These are phyloP conservation scores for Aureobasidium zeae DNA, from an alignment of 2,329 filamentous ascomycete species.

Conservation along the genomic window DNA sequence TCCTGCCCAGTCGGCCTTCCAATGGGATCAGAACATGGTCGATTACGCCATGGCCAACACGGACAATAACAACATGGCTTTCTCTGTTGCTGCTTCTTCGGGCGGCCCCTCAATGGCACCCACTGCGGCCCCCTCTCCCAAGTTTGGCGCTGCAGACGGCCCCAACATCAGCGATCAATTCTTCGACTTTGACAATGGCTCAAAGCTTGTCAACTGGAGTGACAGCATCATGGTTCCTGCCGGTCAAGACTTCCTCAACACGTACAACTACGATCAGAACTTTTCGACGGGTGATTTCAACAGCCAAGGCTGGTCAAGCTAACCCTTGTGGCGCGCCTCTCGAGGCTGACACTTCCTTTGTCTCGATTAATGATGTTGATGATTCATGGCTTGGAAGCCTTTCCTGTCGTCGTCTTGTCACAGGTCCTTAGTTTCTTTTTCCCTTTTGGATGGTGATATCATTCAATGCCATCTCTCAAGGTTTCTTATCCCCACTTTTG, in stretches of 20 bases:
- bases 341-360: background rate
- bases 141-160: conserved; percentile 19
- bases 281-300: conserved; percentile 23
- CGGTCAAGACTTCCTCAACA: conserved; percentile 23
- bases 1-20: conserved; percentile 9
- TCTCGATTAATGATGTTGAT: conserved; percentile 13
- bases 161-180: conserved; percentile 20
- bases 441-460: background rate
- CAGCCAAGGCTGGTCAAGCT: conserved; percentile 17
- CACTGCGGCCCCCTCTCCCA: conserved; percentile 18
- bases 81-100: conserved; percentile 1
- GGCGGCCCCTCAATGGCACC: conserved; percentile 11
- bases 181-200: conserved; percentile 19
- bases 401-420: conserved; percentile 6
- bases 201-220: conserved; percentile 24
- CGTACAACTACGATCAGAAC: conserved; percentile 24
- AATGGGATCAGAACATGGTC: conserved; percentile 11
- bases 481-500: background rate
- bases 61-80: background rate
- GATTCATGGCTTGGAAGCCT: conserved; percentile 9
- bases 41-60: conserved; percentile 14
- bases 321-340: conserved; percentile 15
- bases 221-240: conserved; percentile 27
- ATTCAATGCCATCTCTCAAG: background rate
- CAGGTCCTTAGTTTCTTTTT: background rate